Conservation (phyloP, 2,329 filamentous ascomycete species). For the Aspergillus ruber region DNA sequence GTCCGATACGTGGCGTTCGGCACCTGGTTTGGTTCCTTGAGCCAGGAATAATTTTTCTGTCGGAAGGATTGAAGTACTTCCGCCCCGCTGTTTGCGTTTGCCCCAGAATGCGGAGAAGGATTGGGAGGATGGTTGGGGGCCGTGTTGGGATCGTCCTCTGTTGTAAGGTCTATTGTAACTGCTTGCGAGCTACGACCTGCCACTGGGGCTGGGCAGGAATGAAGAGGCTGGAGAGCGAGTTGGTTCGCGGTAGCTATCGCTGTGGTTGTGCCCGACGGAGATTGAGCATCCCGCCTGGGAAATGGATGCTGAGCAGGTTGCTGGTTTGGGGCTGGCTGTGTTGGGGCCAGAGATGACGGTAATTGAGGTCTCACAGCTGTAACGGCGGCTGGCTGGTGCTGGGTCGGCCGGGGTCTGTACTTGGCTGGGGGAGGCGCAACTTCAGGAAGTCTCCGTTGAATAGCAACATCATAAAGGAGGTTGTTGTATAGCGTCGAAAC, state of each 20-base stretch:
- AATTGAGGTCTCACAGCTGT: not conserved
- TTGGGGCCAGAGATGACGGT: not conserved
- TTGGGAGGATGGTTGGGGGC: not conserved
- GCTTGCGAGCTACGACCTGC: not conserved
- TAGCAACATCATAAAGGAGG: slow-evolving; percentile 17
- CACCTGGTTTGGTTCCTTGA: slow-evolving; percentile 10
- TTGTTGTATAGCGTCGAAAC: slow-evolving; percentile 20
- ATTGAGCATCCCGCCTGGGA: not conserved
- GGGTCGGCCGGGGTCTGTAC: slow-evolving; percentile 9
- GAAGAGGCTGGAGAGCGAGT: not conserved
- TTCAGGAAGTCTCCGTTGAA: slow-evolving; percentile 11
- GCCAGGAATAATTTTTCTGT: slow-evolving; percentile 27
- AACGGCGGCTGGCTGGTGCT: not conserved
- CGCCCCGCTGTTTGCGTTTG: slow-evolving; percentile 3
- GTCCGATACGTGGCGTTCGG: not conserved
- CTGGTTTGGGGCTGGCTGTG: not conserved
- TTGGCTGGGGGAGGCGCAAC: slow-evolving; percentile 13
- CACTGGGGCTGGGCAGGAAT: not conserved
- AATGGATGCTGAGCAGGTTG: not conserved
- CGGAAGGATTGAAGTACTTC: slow-evolving; percentile 20
- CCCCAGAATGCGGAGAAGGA: not conserved
- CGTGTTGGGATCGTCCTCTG: slow-evolving; percentile 10
- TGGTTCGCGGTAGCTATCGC: not conserved
- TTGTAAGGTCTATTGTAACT: slow-evolving; percentile 18
- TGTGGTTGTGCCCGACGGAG: not conserved